phyloP scores from a whole-genome alignment of 768 basidiomycete species.

The Panaeolus cyanescens region DNA sequence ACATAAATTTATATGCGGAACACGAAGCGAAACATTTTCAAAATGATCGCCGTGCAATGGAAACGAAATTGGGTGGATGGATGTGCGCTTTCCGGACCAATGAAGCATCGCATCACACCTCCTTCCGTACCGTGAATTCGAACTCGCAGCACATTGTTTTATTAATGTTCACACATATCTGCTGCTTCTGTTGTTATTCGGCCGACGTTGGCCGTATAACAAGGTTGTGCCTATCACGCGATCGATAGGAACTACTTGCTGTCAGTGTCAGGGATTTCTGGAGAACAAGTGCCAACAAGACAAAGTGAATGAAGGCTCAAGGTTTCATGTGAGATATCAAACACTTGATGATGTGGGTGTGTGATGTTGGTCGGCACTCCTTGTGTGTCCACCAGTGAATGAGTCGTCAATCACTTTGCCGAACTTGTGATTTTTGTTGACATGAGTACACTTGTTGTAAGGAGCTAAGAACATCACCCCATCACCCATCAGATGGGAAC shows the following conservation, averaged over 20 bases:
- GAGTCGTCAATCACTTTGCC: background rate
- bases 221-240: background rate
- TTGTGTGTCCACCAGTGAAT: background rate
- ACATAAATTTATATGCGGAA: too few species aligned
- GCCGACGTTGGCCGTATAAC: background rate
- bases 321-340: background rate
- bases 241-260: background rate
- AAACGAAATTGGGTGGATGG: too few species aligned
- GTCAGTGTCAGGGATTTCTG: background rate
- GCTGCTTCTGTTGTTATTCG: background rate
- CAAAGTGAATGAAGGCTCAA: background rate
- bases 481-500: background rate
- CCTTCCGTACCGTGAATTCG: background rate
- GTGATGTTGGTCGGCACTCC: background rate
- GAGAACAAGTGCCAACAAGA: background rate
- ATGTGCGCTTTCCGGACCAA: too few species aligned
- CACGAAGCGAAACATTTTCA: too few species aligned
- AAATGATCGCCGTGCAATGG: background rate
- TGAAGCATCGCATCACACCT: background rate
- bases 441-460: background rate
- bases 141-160: background rate
- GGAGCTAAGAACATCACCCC: background rate
- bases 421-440: background rate
- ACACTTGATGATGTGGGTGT: background rate
- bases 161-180: background rate